phyloP scores from a whole-genome alignment of 768 basidiomycete species.

The Gyrodon lividus region DNA sequence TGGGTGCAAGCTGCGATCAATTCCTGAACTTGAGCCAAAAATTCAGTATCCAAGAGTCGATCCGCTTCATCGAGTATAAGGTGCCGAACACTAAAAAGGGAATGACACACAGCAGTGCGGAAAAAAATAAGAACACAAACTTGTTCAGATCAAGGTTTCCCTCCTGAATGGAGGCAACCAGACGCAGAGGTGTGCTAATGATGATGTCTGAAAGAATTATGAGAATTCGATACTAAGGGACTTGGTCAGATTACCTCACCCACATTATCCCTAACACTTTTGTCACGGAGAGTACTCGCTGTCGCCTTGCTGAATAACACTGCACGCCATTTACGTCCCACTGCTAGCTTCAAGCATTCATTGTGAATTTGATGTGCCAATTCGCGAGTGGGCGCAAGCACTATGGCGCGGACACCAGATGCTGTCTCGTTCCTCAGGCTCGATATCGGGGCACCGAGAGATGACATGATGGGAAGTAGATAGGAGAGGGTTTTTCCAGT shows the following conservation, averaged over 20 bases:
- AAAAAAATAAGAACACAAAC: constrained; percentile 42
- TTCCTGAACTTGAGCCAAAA: constrained; percentile 85
- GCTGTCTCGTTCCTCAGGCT: constrained; percentile 45
- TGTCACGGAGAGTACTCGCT: constrained; percentile 75
- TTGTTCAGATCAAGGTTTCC: constrained; percentile 67
- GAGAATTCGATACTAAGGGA: background rate
- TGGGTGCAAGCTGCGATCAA: constrained; percentile 77
- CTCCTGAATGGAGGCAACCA: constrained; percentile 77
- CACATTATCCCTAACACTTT: constrained; percentile 69
- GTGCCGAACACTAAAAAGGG: constrained; percentile 66
- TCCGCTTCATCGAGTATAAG: constrained; percentile 90
- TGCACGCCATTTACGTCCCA: constrained; percentile 80
- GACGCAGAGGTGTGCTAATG: constrained; percentile 87
- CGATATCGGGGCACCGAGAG: constrained; percentile 53
- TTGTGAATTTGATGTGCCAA: constrained; percentile 95
- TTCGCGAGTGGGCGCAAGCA: constrained; percentile 92
- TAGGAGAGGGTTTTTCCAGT: constrained; percentile 97
- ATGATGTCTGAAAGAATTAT: constrained; percentile 66
- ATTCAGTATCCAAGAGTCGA: constrained; percentile 86
- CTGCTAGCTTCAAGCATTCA: constrained; percentile 79
- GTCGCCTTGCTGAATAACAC: constrained; percentile 88
- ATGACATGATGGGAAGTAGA: constrained; percentile 75
- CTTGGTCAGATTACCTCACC: constrained; percentile 45
- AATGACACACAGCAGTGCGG: constrained; percentile 7
- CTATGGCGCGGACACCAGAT: constrained; percentile 68